Conservation (phyloP, 2,329 filamentous ascomycete genomes). For the Tolypocladium tropicale region DNA sequence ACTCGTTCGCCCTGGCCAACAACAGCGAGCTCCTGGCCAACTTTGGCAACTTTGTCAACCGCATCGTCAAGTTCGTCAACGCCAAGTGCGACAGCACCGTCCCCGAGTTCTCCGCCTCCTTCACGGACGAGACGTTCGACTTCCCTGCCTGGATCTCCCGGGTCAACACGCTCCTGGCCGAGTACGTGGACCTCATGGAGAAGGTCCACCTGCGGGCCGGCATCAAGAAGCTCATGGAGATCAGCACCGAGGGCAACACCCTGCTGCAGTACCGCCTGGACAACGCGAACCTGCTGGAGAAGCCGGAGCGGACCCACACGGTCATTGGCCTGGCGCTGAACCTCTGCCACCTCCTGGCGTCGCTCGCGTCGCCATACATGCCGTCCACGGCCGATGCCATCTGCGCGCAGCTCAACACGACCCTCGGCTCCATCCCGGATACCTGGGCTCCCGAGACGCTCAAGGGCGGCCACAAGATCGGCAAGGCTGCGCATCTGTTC, state of each 20-base stretch:
- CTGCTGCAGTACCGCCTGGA: conserved; percentile 43
- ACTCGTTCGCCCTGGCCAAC: conserved; percentile 70
- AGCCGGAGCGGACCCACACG: conserved; percentile 42
- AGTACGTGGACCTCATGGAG: conserved; percentile 60
- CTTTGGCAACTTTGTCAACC: conserved; percentile 65
- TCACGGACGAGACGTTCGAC: conserved; percentile 44
- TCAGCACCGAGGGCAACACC: conserved; percentile 48
- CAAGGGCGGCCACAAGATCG: conserved; percentile 68
- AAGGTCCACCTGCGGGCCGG: conserved; percentile 60
- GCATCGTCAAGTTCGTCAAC: conserved; percentile 66
- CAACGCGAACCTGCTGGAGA: conserved; percentile 42
- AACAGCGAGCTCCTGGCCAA: conserved; percentile 81
- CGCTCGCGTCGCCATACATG: conserved; percentile 74
- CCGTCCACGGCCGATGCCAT: conserved; percentile 69
- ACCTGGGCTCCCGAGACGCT: conserved; percentile 53
- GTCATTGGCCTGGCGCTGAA: conserved; percentile 75
- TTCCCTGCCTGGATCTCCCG: conserved; percentile 11
- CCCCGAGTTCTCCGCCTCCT: conserved; percentile 48
- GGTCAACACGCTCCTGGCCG: conserved; percentile 49
- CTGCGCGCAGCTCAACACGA: conserved; percentile 58
- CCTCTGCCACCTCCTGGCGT: conserved; percentile 71
- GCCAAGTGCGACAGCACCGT: conserved; percentile 63
- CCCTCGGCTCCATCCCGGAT: conserved; percentile 41
- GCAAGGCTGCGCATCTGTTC: conserved; percentile 71
- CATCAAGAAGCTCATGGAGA: conserved; percentile 53